phyloP scores from a whole-genome alignment of 177 flowering plant genomes.

The Viscum album region DNA sequence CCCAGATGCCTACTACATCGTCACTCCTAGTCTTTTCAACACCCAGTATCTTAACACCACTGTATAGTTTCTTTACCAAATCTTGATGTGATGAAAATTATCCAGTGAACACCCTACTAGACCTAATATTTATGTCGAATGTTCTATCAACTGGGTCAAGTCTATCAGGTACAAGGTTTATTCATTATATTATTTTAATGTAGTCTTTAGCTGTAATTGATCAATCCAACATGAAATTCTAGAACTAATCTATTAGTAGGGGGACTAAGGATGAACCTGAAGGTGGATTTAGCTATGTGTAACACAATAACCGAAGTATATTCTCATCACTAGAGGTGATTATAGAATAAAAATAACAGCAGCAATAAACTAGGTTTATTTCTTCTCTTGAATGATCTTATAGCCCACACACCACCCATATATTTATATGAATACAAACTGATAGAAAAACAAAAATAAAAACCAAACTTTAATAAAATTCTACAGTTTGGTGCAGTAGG shows the following conservation, averaged over 20 bases:
- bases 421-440: too few relatives aligned
- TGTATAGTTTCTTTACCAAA: slow-evolving; percentile 20
- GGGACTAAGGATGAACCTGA: slow-evolving; percentile 24
- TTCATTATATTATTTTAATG: background rate
- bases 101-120: slow-evolving; percentile 24
- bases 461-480: too few relatives aligned
- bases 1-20: slow-evolving; percentile 22
- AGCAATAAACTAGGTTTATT: too few relatives aligned
- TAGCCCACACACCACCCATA: too few relatives aligned
- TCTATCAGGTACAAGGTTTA: slow-evolving; percentile 17
- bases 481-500: too few relatives aligned
- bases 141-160: slow-evolving; percentile 31
- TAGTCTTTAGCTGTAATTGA: background rate
- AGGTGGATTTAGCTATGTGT: too few relatives aligned
- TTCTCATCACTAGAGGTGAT: too few relatives aligned
- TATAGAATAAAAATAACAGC: too few relatives aligned
- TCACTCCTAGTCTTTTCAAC: slow-evolving; percentile 22
- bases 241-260: slow-evolving; percentile 29
- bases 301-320: too few relatives aligned
- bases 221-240: background rate
- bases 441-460: too few relatives aligned
- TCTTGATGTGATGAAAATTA: slow-evolving; percentile 10
- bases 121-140: slow-evolving; percentile 22
- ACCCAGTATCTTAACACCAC: slow-evolving; percentile 21
- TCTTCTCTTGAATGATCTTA: too few relatives aligned